phyloP scores from a whole-genome alignment of 306 rosid genomes.

The Astragalus glycyphyllos region DNA sequence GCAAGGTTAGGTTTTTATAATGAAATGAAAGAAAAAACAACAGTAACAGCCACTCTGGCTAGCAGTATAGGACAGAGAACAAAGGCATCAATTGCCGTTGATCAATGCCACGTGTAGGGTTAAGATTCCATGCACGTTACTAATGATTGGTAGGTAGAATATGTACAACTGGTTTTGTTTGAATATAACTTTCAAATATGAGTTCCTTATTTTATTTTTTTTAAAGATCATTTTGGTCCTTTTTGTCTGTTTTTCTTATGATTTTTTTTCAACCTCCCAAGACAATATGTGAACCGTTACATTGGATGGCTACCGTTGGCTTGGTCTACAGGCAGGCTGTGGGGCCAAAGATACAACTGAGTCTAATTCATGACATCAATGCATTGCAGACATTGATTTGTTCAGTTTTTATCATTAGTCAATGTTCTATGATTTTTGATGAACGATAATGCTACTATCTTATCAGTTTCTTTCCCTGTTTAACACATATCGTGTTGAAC shows the following conservation, averaged over 20 bases:
- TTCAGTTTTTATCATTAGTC: background rate
- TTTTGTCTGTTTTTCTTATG: background rate
- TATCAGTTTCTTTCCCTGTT: background rate
- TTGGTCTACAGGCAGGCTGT: conserved; percentile 21
- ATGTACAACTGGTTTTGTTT: conserved; percentile 23
- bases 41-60: conserved; percentile 52
- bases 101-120: conserved; percentile 51
- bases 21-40: background rate
- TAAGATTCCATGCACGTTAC: conserved; percentile 48
- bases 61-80: conserved; percentile 27
- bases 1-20: conserved; percentile 20
- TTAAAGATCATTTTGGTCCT: background rate
- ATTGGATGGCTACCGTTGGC: conserved; percentile 48
- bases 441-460: background rate
- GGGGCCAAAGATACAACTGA: conserved; percentile 40
- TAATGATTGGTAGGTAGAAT: conserved; percentile 36
- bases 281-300: conserved; percentile 37
- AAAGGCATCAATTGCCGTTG: conserved; percentile 33
- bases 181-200: background rate
- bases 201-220: too few species aligned
- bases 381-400: background rate
- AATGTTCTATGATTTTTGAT: conserved; percentile 16
- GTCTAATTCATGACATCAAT: conserved; percentile 28
- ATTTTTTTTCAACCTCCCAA: conserved; percentile 5
- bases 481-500: too few species aligned